phyloP scores from a whole-genome alignment of 495 filamentous ascomycete species.

The Astrothelium macrocarpum region DNA sequence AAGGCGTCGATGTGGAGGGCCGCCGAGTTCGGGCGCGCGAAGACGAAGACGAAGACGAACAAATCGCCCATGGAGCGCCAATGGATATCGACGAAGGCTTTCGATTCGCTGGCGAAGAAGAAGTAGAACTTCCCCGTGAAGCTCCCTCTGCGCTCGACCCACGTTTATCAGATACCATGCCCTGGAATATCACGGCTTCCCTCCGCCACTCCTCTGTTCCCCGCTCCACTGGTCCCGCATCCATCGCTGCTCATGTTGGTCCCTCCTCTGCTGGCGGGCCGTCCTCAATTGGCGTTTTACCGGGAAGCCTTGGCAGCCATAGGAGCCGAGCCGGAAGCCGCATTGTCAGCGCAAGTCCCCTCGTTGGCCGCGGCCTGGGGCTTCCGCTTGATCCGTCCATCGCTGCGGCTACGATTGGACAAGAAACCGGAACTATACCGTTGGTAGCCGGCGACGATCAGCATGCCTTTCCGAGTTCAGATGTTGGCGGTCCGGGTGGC shows the following conservation, averaged over 20 bases:
- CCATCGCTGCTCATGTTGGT: not conserved
- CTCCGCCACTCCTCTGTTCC: slow-evolving; percentile 42
- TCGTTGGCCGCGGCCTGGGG: slow-evolving; percentile 43
- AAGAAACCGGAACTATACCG: slow-evolving; percentile 23
- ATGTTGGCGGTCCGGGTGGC: not conserved
- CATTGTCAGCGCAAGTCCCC: slow-evolving; percentile 52
- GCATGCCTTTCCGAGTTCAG: slow-evolving; percentile 1
- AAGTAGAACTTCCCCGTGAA: slow-evolving; percentile 53
- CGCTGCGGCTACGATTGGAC: slow-evolving; percentile 1
- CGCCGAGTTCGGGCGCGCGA: slow-evolving; percentile 38
- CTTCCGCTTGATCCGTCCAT: slow-evolving; percentile 31
- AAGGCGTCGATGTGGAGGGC: slow-evolving; percentile 26
- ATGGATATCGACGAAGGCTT: slow-evolving; percentile 33
- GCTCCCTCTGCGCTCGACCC: slow-evolving; percentile 49
- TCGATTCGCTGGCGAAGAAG: slow-evolving; percentile 30
- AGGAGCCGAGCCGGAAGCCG: slow-evolving; percentile 34
- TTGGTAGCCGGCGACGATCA: slow-evolving; percentile 5
- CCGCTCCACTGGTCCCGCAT: slow-evolving; percentile 24
- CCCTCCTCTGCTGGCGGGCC: slow-evolving; percentile 13
- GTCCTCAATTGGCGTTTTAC: slow-evolving; percentile 28
- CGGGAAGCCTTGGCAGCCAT: slow-evolving; percentile 11
- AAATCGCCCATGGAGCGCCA: slow-evolving; percentile 36
- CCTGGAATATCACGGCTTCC: slow-evolving; percentile 61
- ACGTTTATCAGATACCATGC: slow-evolving; percentile 49
- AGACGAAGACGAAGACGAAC: slow-evolving; percentile 31